Evolutionary conservation across 305 asterid species (phyloP).

Genomic region (Fraxinus angustifolia): DNA sequence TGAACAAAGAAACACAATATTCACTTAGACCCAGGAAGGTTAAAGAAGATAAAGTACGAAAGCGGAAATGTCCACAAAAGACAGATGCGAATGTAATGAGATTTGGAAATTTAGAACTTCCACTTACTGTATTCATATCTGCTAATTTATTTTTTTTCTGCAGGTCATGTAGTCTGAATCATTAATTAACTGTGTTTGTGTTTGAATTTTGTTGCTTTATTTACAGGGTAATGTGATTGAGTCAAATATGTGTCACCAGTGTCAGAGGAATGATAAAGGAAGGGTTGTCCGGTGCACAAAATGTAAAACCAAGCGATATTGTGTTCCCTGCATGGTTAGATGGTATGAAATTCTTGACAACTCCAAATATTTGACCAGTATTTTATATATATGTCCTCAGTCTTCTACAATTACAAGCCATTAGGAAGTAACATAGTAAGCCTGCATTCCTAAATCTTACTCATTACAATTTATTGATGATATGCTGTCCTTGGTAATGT

Average conservation of each 20-base stretch:
- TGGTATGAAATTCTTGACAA: conserved; percentile 40
- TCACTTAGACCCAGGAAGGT: background rate
- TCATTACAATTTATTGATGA: background rate
- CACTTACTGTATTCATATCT: background rate
- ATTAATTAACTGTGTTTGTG: background rate
- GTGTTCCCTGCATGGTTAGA: conserved; percentile 39
- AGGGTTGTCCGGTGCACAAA: conserved; percentile 46
- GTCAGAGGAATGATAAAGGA: conserved; percentile 59
- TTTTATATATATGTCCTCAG: background rate
- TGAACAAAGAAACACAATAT: background rate
- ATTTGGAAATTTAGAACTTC: background rate
- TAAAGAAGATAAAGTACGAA: background rate
- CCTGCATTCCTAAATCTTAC: background rate
- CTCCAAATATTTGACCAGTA: background rate
- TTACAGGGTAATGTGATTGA: conserved; percentile 34
- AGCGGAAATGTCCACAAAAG: conserved; percentile 8
- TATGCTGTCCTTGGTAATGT: background rate
- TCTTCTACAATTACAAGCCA: background rate
- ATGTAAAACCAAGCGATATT: conserved; percentile 50
- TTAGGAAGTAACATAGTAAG: background rate
- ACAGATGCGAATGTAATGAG: conserved; percentile 20
- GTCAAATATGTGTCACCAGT: conserved; percentile 67
- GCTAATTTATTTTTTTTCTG: background rate
- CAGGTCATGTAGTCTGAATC: background rate
- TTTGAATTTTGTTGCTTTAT: background rate